These are phyloP conservation scores for Ailanthus altissimus DNA, from an alignment of 345 rosid genomes.

Conservation along the genomic window DNA sequence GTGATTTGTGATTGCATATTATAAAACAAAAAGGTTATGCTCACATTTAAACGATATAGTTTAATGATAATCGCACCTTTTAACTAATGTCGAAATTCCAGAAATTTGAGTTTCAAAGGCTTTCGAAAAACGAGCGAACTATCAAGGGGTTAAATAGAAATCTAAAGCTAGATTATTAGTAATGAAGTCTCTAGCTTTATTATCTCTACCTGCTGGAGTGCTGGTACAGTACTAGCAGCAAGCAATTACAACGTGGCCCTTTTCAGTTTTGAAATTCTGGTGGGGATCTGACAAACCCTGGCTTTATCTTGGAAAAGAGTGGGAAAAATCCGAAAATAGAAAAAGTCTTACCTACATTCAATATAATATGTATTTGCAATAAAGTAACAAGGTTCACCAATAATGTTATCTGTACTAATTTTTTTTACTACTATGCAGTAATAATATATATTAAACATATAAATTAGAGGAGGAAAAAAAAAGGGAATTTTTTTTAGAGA, in stretches of 20 bases:
- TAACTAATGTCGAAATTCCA: no score
- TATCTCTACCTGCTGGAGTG: not conserved
- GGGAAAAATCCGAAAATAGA: not conserved
- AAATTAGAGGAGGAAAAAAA: slow-evolving; percentile 15
- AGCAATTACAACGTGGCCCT: not conserved
- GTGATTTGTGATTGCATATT: no score
- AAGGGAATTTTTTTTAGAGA: no score
- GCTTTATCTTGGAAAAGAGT: slow-evolving; percentile 10
- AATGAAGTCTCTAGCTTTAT: not conserved
- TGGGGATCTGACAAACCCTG: slow-evolving; percentile 21
- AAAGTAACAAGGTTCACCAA: slow-evolving; percentile 2
- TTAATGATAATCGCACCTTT: no score
- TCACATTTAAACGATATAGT: no score
- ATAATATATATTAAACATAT: slow-evolving; percentile 2
- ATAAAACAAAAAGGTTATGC: no score
- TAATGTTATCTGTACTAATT: slow-evolving; percentile 10
- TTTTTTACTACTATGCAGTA: not conserved
- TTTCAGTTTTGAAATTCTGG: slow-evolving; percentile 9
- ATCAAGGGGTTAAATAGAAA: not conserved
- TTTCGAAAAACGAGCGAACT: no score
- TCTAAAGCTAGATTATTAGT: not conserved
- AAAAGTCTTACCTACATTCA: not conserved
- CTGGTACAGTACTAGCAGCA: not conserved
- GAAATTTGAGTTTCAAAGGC: no score
- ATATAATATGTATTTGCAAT: not conserved